Evolutionary conservation across 2,329 filamentous ascomycete species (phyloP).

Genomic region (Cercospora zeina): DNA sequence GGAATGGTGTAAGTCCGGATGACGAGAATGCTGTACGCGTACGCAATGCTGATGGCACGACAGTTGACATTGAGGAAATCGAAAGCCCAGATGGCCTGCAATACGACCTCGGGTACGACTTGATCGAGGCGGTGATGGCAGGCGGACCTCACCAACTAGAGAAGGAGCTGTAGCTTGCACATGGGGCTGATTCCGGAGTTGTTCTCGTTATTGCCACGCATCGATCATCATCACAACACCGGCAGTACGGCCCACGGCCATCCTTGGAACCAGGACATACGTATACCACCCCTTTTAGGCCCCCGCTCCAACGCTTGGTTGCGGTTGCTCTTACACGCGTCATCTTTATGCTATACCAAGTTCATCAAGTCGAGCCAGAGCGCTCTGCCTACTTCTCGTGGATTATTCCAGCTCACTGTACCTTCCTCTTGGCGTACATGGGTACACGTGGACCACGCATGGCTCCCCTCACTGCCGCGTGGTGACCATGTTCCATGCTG

Average conservation of each 20-base stretch:
- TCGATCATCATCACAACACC: not conserved
- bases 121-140: conserved; percentile 21
- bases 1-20: conserved; percentile 29
- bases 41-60: conserved; percentile 12
- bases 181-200: not conserved
- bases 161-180: conserved; percentile 4
- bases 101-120: conserved; percentile 28
- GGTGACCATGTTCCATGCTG: not conserved
- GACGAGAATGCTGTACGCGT: not conserved
- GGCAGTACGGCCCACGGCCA: not conserved
- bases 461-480: not conserved
- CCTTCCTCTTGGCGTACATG: not conserved
- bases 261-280: not conserved
- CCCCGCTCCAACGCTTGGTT: not conserved
- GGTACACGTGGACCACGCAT: not conserved
- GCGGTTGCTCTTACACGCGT: not conserved
- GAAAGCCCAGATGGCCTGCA: conserved; percentile 23
- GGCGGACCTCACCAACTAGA: conserved; percentile 14
- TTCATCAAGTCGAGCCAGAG: not conserved
- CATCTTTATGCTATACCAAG: not conserved
- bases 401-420: not conserved
- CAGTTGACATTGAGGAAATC: conserved; percentile 18
- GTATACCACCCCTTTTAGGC: not conserved
- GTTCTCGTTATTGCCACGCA: not conserved
- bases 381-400: not conserved